Base-by-base conservation (phyloP, 1,139 yeast genomes). In the Debaryomyces psychrophilus region DNA sequence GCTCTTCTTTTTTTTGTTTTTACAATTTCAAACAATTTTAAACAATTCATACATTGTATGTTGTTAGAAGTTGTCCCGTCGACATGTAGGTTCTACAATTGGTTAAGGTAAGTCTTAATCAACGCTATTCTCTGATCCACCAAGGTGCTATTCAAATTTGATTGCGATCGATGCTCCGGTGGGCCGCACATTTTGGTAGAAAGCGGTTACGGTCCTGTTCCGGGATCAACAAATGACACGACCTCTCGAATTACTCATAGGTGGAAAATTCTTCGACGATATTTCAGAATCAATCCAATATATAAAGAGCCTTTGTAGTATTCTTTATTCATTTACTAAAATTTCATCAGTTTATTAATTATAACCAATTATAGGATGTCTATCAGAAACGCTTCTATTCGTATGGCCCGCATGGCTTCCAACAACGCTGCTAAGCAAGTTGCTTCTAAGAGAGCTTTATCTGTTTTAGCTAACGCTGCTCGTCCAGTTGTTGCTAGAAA, bases 381-480 rank as follows among this genome's bases (percentile, higher is more conserved):
- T 56, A 75, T 81, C 69, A 82, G 86, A 82, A 74, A 73, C 72
- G 73, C 82, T 59, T 74, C 86, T 58, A 65, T 79, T 55, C 82
- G 84, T 69, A 69, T 81, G 69, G 84, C 87, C 59, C 80, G 82
- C 68, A 68, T 73, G 58, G 85, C 84, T 63, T 73, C 83, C 57
- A 64, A 79, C 49, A 64, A 69, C 60, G 77, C 81, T 54, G 59
- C 75, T 56, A 76, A 72, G 62, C 77, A 74, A 66, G 67, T 76
- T 54, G 73, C 76, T 52, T 75, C 86, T 61, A 80, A 79, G 74
- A 84, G 90, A 82, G 79, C 89, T 56, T 71, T 85, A 59, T 71
- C 87, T 54, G 77, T 84, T 55, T 76, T 85, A 59, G 77, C 85
- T 53, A 64, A 77, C 55, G 65, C 77, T 57, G 68, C 71, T 50